Evolutionary conservation across 495 filamentous ascomycete genomes (phyloP), one percentile per base, ranked within the genome.

Genomic region (Penicillium manginii): DNA sequence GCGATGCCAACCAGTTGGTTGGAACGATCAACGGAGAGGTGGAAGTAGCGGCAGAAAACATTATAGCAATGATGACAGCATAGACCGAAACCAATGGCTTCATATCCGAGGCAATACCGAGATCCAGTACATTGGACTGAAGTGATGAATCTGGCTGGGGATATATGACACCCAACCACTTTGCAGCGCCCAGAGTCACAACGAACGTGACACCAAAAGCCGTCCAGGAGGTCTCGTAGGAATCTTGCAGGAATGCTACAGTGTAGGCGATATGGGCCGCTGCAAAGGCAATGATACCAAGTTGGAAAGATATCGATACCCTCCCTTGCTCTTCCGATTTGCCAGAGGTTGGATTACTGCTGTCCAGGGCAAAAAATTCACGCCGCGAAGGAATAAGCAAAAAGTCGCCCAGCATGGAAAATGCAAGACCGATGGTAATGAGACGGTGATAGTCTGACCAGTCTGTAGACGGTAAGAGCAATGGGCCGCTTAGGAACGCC

Each of bases 191-290:
- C 45, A 63, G 19, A 19, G 57, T 52, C 3, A 26, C 57, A 19
- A 59, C n/a, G 12, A 65, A 55, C 3, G 52, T 62, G 15, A 32
- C 40, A 17, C 52, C 55, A 37, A 65, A 62, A 1, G 40, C 31
- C 6, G 17, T n/a, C 50, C 55, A 58, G 22, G 54, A 58, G 47
- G 46, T 65, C 12, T 15, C 11, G 2, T 17, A 17, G 37, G 51
- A 52, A 46, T 65, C 59, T 35, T 37, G 55, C 18, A 65, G 5
- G 42, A 67, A 67, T 18, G 64, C 64, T 9, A 49, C 14, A 39
- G 62, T 64, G 26, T 67, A 67, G 45, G 61, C 57, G 18, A 67
- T 58, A 46, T 67, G 64, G 50, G 64, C 64, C 14, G 58, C 64
- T 7, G 64, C 64, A 29, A 67, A 67, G 57, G 64, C 57, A 32